Conservation (phyloP, 257 asterid genomes). For the Solanum stenotomum region DNA sequence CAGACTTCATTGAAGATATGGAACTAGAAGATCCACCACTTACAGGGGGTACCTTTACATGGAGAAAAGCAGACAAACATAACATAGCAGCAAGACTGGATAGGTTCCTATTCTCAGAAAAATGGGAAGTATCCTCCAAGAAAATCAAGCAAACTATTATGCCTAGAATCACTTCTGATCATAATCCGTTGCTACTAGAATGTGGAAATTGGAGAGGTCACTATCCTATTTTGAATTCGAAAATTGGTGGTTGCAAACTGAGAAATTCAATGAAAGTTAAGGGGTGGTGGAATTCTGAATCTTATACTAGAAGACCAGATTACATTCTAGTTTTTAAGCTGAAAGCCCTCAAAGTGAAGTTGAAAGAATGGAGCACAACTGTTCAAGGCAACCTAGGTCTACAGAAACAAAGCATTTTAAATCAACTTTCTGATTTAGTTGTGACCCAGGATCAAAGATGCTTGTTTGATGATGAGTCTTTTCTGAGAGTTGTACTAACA, state of each 20-base stretch:
- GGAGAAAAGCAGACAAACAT: background rate
- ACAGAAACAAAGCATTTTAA: background rate
- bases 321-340: background rate
- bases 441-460: background rate
- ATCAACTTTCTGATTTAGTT: background rate
- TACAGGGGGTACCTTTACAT: background rate
- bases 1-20: background rate
- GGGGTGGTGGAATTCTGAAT: background rate
- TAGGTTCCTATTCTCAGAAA: background rate
- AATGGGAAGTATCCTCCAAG: background rate
- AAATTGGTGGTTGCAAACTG: background rate
- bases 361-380: background rate
- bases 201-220: background rate
- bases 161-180: background rate
- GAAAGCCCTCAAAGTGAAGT: background rate
- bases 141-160: background rate
- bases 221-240: too few relatives aligned
- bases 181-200: background rate
- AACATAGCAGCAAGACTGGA: background rate
- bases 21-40: background rate
- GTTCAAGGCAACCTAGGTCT: background rate
- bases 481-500: background rate
- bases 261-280: background rate
- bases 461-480: background rate
- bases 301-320: background rate